A percentile compares a stretch with the other conserved stretches of the same genome.
These are phyloP conservation scores for Vitis vinifera DNA, from an alignment of 164 flowering plant species.

Conservation along the genomic window DNA sequence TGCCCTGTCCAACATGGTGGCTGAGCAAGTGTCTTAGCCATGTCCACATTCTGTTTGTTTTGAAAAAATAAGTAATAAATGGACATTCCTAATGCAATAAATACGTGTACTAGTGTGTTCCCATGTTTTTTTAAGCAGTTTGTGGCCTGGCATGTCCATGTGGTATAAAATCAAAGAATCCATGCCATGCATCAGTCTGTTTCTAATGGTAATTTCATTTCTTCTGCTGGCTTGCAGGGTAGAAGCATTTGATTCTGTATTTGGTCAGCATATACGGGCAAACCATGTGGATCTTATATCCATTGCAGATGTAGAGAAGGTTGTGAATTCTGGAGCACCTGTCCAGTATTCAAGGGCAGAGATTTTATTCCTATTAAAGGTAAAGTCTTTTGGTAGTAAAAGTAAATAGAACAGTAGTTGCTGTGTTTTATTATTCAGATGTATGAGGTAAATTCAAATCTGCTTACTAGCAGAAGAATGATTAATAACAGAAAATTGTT, in stretches of 20 bases:
- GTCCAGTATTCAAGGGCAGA: slow-evolving; percentile 59
- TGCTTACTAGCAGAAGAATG: neutral
- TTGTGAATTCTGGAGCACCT: slow-evolving; percentile 55
- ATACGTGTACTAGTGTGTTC: neutral
- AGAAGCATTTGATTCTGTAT: slow-evolving; percentile 65
- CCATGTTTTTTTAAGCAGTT: neutral
- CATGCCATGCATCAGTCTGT: neutral
- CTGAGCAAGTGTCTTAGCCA: too few species aligned
- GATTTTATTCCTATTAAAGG: slow-evolving; percentile 69
- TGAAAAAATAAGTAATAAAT: too few species aligned
- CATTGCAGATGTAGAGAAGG: slow-evolving; percentile 64
- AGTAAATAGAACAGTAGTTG: too few species aligned
- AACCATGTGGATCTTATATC: slow-evolving; percentile 70
- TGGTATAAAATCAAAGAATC: too few species aligned
- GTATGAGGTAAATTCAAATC: neutral
- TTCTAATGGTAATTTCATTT: neutral
- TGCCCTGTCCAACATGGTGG: too few species aligned
- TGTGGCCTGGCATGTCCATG: too few species aligned
- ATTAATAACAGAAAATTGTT: neutral
- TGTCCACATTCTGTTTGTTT: too few species aligned
- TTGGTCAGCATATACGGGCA: slow-evolving; percentile 75
- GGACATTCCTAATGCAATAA: too few species aligned
- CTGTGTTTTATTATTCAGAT: neutral
- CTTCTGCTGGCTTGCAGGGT: slow-evolving; percentile 43
- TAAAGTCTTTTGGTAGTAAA: slow-evolving; percentile 12